Evolutionary conservation across 768 basidiomycete species (phyloP).

Genomic region (Chalciporus sphaerocephalus): DNA sequence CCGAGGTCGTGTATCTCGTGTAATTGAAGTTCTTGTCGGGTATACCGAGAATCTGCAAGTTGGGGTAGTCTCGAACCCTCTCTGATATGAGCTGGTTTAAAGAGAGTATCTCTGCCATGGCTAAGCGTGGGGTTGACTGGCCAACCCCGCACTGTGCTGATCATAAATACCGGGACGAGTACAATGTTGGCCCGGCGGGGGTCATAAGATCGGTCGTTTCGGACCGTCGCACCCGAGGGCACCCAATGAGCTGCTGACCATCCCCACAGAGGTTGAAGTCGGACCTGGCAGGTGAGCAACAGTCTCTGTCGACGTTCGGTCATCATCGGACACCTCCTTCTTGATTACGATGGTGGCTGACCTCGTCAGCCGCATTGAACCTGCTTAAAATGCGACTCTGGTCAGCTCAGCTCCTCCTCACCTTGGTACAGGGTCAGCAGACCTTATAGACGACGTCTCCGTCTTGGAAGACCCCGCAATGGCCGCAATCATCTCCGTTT

Average conservation of each 20-base stretch:
- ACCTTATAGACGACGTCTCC: constrained; percentile 34
- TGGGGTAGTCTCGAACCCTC: constrained; percentile 16
- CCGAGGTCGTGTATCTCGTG: constrained; percentile 21
- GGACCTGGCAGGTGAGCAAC: neutral
- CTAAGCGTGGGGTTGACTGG: neutral
- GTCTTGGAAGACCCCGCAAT: constrained; percentile 13
- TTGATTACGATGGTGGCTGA: too few species aligned
- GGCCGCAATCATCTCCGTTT: too few species aligned
- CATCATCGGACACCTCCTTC: neutral
- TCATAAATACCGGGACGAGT: neutral
- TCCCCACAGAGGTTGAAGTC: too few species aligned
- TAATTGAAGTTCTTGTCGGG: constrained; percentile 26
- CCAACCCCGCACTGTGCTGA: neutral
- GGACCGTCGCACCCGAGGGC: neutral
- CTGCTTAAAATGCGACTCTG: constrained; percentile 14
- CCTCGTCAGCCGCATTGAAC: constrained; percentile 18
- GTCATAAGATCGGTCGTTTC: neutral
- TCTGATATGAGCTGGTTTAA: constrained; percentile 27
- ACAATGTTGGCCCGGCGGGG: neutral
- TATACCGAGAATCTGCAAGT: constrained; percentile 21
- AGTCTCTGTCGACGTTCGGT: constrained; percentile 2
- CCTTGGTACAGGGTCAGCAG: constrained; percentile 45
- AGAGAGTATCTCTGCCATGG: constrained; percentile 23
- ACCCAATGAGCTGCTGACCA: too few species aligned
- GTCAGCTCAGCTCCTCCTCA: constrained; percentile 34